Base-by-base conservation (phyloP, 2,329 filamentous ascomycete genomes). In the Alternaria atra region DNA sequence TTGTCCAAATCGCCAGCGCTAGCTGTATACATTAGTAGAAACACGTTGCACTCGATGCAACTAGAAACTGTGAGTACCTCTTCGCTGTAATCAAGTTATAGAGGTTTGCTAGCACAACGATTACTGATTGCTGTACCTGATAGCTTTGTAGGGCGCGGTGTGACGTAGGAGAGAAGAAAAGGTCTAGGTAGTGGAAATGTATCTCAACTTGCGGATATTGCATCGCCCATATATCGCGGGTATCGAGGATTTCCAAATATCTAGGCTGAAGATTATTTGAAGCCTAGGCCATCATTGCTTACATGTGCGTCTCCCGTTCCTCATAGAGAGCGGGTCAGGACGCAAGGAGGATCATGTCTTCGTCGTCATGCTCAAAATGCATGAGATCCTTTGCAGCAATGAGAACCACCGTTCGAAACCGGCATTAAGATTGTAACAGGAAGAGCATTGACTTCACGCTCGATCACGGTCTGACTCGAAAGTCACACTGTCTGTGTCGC, bases 401-500 rank as follows among this genome's bases (percentile, higher is more conserved):
- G 23, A 35, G 9, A 12, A 50, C 3, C 46, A 35, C 15, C 13
- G 15, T 35, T 35, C 30, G 20, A 50, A 37, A 50, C 32, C 32
- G 32, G 32, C 20, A 37, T 23, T 25, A 35, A 34, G 30, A 50
- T 20, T 25, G 46, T 32, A n/a, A 34, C 20, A 13, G 35, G 13
- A 15, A 27, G 32, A 20, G 9, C 17, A 32, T 39, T 23, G 20
- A 17, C 30, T 53, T 27, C 35, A 27, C 10, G 42, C 44, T 42
- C 39, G 37, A 35, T 50, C 27, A 43, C 37, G 15, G 27, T 32
- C 37, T 37, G 52, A 55, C 35, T 47, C 37, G 37, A 32, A 37
- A 48, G 44, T 50, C 52, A 56, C 23, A 43, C 57, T 35, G 23
- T 46, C 13, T 50, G 25, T 29, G 40, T 61, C 52, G 60, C 61